These are phyloP conservation scores for Thielaviopsis euricoi DNA, from an alignment of 2,329 filamentous ascomycete species.

Conservation along the genomic window DNA sequence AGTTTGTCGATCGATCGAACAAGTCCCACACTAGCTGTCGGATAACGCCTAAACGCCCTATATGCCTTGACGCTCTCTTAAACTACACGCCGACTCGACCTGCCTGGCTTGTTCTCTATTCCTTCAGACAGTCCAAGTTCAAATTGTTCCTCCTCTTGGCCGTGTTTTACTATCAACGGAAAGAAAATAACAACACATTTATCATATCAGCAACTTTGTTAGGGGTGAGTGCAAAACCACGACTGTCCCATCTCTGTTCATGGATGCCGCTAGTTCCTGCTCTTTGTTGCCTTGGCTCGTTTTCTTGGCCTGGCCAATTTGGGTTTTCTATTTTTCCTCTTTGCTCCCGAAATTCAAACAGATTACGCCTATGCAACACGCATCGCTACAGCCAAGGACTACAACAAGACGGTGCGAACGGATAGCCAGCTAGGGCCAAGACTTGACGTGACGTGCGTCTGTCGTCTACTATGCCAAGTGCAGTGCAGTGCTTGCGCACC, in stretches of 20 bases:
- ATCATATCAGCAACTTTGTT: not conserved
- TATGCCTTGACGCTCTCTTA: not conserved
- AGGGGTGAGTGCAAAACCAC: not conserved
- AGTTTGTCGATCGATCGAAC: too few relatives aligned
- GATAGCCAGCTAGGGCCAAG: not conserved
- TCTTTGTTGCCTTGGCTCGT: not conserved
- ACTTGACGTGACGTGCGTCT: not conserved
- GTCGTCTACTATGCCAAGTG: not conserved
- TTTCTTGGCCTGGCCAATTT: not conserved
- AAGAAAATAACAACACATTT: not conserved
- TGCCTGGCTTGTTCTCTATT: not conserved
- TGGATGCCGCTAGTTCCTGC: not conserved
- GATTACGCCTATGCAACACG: not conserved
- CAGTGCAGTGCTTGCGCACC: not conserved
- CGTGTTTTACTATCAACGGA: too few relatives aligned
- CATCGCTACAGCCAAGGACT: not conserved
- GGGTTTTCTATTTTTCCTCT: not conserved
- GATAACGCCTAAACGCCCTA: not conserved
- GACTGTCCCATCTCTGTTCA: not conserved
- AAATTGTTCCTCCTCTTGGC: not conserved
- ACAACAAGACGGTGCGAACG: too few relatives aligned
- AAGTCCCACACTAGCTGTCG: not conserved
- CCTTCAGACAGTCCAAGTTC: not conserved
- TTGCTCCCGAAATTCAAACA: too few relatives aligned
- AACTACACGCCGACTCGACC: not conserved